These are phyloP conservation scores for Bruguiera parviflora DNA, from an alignment of 345 rosid genomes.

Conservation along the genomic window DNA sequence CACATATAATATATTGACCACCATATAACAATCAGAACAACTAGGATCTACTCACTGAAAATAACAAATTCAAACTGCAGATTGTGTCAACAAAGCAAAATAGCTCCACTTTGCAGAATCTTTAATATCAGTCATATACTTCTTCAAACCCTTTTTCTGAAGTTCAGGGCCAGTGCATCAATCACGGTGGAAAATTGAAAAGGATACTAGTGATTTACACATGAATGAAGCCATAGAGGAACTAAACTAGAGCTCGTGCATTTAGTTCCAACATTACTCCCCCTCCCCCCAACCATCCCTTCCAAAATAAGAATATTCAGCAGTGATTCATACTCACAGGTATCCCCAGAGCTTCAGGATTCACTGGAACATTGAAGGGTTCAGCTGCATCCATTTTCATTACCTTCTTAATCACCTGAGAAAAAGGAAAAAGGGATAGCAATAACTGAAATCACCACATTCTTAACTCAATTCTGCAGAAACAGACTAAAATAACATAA, in stretches of 20 bases:
- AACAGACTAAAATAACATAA: not conserved
- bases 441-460: not conserved
- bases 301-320: not conserved
- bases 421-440: not conserved
- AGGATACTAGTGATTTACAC: no score
- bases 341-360: constrained; percentile 93
- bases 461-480: constrained; percentile 9
- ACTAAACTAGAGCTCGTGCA: not conserved
- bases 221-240: not conserved
- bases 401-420: constrained; percentile 78
- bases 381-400: constrained; percentile 99
- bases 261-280: no score
- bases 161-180: no score
- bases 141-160: no score
- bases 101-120: not conserved
- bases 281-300: no score
- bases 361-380: constrained; percentile 84
- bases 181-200: no score
- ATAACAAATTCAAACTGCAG: not conserved
- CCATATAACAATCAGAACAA: not conserved
- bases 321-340: constrained; percentile 57
- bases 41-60: not conserved
- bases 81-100: not conserved
- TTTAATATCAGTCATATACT: not conserved
- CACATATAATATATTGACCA: not conserved